Evolutionary conservation across 805 yeast genomes (phyloP), one percentile per base, ranked within the genome.

Genomic region (Kluyveromyces lactis): DNA sequence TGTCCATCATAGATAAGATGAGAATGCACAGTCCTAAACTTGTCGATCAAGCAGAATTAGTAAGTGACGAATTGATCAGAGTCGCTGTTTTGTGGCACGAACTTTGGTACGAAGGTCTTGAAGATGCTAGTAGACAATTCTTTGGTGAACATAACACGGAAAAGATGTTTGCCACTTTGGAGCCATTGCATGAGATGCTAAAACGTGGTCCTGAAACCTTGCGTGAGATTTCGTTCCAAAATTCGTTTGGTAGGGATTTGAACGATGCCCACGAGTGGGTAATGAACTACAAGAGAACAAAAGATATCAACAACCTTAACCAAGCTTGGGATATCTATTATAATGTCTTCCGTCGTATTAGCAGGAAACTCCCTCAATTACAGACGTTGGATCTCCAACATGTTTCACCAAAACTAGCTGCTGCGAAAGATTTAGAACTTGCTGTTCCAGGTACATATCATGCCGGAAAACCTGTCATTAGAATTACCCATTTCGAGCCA

Each of bases 261-360:
- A 79, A 77, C 23, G 95, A 87, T 60, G 98, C 98, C 0, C 79
- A 82, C 51, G 95, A 87, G 51, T 90, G 97, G 96, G 81, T 89
- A 1, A 68, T 79, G 57, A 85, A 86, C 53, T 92, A 77, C 65
- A 81, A 86, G 56, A 69, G 86, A 33, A 82, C 95, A 0, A 84
- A 80, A 43, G 97, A 92, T 56, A 75, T 80, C 36, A 80, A 94
- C 18, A 90, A 87, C 50, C 63, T 90, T 60, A 87, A 89, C 53
- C 97, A 92, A 61, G 97, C 97, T 0, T 90, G 98, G 98, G 97
- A 90, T 58, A 81, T 89, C 13, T 90, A 90, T 57, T 89, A 90
- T 60, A 83, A 82, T 48, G 96, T 92, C 2, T 92, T 90, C 75
- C 75, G 95, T 49, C 75, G 95, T 46, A 86, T 92, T 40, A 79